Base-by-base conservation (phyloP, 179 eudicot genomes). In the Spinacia oleracea region DNA sequence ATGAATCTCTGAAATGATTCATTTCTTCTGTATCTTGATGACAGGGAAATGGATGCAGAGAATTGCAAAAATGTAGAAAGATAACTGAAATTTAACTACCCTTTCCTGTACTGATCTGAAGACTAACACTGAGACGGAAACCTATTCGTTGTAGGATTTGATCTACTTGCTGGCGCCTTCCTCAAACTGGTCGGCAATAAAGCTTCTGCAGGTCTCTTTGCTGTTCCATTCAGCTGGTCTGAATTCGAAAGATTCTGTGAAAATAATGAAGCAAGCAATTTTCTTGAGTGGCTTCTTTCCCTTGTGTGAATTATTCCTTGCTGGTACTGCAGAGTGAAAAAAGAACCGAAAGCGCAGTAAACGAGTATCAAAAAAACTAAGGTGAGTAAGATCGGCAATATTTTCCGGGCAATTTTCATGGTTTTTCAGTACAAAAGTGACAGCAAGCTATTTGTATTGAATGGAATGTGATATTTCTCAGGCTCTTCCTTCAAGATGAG, bases 121-220 rank as follows among this genome's bases (percentile, higher is more conserved):
- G 74, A 65, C 81, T 85, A 74, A 55, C 63, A 64, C 35, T 78
- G 84, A 83, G 82, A 75, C 78, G 88, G 88, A 58, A 80, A 79
- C 82, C 80, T 79, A 82, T 91, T 91, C 70, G 90, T 91, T 0
- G 80, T 75, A 63, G 93, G 96, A 84, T 88, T 91, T 42, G 91
- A 73, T 73, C 69, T 58, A 50, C 81, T 90, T 1, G 75, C 70
- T 2, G 91, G 90, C 56, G 78, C 78, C 51, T 32, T 73, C 76
- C 71, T 84, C 59, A 88, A 72, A 74, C 89, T 88, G 50, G 82
- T 51, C 27, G 78, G 83, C 80, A 84, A 77, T 11, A 82, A 83
- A 69, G 73, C 77, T 74, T 81, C 18, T 53, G 40, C 72, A 32
- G 84, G 70, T 68, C 76, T 81, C 38, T 53, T 77, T 60, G 10